Conservation (phyloP, 2,329 filamentous ascomycete genomes). For the Didymella sp. region DNA sequence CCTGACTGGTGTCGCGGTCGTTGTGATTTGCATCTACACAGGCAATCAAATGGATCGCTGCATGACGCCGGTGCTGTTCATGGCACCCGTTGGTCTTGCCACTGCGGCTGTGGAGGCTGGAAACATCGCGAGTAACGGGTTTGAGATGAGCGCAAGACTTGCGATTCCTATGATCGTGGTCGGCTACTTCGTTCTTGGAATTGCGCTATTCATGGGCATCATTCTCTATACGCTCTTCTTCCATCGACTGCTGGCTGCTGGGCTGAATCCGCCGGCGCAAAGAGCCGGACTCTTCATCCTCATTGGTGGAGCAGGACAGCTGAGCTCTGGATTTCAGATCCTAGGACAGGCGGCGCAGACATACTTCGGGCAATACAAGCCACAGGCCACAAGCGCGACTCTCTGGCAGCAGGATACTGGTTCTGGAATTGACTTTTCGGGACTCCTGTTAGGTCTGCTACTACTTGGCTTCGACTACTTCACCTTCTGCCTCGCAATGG, state of each 20-base stretch:
- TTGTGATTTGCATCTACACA: constrained; percentile 14
- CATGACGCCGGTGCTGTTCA: constrained; percentile 16
- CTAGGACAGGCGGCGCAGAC: constrained; percentile 1
- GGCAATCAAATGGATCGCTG: constrained; percentile 13
- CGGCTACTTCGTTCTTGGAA: constrained; percentile 10
- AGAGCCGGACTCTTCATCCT: constrained; percentile 11
- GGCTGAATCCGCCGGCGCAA: constrained; percentile 10
- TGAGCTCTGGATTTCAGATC: constrained; percentile 12
- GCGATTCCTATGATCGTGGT: constrained; percentile 13
- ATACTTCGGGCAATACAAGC: constrained; percentile 7
- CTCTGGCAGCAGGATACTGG: constrained; percentile 6
- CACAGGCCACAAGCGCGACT: neutral
- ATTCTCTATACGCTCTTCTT: constrained; percentile 15
- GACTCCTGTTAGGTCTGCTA: constrained; percentile 3
- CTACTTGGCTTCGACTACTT: constrained; percentile 16
- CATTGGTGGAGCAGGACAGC: constrained; percentile 10
- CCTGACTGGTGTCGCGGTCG: constrained; percentile 6
- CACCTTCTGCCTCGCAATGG: constrained; percentile 6
- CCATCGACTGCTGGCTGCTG: constrained; percentile 13
- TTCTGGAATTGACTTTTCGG: constrained; percentile 6
- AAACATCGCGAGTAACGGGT: constrained; percentile 4
- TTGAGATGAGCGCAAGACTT: constrained; percentile 6
- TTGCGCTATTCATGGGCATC: constrained; percentile 15
- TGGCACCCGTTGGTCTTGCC: constrained; percentile 12
- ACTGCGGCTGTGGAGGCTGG: constrained; percentile 10